Percentiles rank a stretch among this genome's conserved stretches.
These are phyloP conservation scores for Lipomyces japonicus DNA, from an alignment of 805 yeast species.

Conservation along the genomic window DNA sequence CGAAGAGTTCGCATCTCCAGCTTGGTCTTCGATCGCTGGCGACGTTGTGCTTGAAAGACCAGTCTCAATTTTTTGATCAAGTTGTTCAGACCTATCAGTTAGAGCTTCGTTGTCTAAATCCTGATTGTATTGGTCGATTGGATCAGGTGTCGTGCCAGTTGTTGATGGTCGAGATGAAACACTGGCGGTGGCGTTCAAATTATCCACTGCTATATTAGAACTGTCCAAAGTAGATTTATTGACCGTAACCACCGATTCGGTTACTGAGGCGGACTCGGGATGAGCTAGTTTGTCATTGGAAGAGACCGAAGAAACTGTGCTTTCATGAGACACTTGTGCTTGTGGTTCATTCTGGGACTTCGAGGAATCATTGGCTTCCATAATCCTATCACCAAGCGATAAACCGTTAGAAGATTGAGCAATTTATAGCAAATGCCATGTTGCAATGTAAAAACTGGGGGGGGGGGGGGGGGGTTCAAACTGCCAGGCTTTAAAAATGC, in stretches of 20 bases:
- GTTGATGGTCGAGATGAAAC: constrained; percentile 9
- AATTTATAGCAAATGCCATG: too few species aligned
- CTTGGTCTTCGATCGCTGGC: background rate
- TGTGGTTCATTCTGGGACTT: constrained; percentile 6
- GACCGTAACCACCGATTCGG: background rate
- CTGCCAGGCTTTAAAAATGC: too few species aligned
- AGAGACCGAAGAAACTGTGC: background rate
- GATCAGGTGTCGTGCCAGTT: too few species aligned
- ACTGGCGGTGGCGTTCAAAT: background rate
- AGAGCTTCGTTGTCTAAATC: constrained; percentile 4
- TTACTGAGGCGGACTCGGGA: too few species aligned
- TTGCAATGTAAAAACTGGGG: too few species aligned
- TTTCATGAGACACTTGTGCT: background rate
- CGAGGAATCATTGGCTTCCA: constrained; percentile 27
- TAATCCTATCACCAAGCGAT: constrained; percentile 25
- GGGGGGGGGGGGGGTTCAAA: too few species aligned
- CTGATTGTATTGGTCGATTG: too few species aligned
- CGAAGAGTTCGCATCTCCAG: background rate
- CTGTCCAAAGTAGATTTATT: background rate
- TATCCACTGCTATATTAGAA: background rate
- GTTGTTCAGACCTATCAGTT: constrained; percentile 1
- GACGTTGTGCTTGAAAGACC: background rate
- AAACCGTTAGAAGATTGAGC: too few species aligned
- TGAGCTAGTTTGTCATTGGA: too few species aligned
- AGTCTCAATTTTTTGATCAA: constrained; percentile 2